phyloP scores from a whole-genome alignment of 2,329 filamentous ascomycete genomes.

The Ophiobolus disseminans region DNA sequence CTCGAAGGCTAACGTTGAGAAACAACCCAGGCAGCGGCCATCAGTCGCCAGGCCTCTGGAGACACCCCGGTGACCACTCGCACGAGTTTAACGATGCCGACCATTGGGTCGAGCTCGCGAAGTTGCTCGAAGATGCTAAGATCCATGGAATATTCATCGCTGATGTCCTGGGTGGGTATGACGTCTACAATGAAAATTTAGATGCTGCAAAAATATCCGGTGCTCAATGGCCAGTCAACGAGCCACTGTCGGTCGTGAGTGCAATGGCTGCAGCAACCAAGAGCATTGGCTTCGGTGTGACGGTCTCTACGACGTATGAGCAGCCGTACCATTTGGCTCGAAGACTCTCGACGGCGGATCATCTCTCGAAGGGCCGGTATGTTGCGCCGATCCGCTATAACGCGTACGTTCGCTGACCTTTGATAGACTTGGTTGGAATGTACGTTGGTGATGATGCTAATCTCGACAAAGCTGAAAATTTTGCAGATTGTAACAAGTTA shows the following conservation, averaged over 20 bases:
- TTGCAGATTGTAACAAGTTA: conserved; percentile 70
- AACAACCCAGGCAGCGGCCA: conserved; percentile 27
- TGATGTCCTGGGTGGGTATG: conserved; percentile 64
- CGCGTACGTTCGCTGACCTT: conserved; percentile 4
- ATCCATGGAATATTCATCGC: conserved; percentile 53
- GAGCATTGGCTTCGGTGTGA: conserved; percentile 73
- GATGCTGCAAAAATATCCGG: conserved; percentile 67
- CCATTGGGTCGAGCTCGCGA: conserved; percentile 49
- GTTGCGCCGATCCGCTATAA: neutral
- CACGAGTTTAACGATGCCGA: conserved; percentile 58
- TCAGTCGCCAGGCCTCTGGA: conserved; percentile 65
- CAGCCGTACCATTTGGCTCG: conserved; percentile 72
- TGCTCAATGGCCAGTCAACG: conserved; percentile 75
- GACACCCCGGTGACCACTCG: conserved; percentile 69
- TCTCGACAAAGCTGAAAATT: neutral
- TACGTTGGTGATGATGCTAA: conserved; percentile 7
- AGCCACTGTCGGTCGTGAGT: conserved; percentile 68
- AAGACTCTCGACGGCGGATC: conserved; percentile 70
- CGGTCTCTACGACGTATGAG: conserved; percentile 72
- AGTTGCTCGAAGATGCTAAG: conserved; percentile 48
- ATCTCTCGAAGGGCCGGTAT: conserved; percentile 67
- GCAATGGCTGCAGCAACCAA: conserved; percentile 73
- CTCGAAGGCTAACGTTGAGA: neutral
- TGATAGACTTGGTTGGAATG: conserved; percentile 32
- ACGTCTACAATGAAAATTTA: conserved; percentile 72